These are phyloP conservation scores for Thalassiosira ordinaria DNA, from an alignment of 352 stramenopile species.

Conservation along the genomic window DNA sequence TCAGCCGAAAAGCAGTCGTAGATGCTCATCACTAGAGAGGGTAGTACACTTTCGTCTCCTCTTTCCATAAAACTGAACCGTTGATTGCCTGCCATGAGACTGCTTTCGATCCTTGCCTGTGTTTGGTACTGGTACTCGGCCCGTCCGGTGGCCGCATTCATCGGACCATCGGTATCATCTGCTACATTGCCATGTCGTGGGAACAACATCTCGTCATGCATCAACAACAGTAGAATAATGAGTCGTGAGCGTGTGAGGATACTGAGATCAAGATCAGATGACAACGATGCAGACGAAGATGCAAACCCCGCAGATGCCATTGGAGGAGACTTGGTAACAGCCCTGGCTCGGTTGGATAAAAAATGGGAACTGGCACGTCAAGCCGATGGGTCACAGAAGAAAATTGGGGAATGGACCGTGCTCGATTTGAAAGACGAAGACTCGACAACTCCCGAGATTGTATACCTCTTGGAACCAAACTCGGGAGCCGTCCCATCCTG, in stretches of 20 bases:
- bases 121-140: not conserved
- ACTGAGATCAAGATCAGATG: not conserved
- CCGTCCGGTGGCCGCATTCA: not conserved
- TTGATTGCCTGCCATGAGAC: not conserved
- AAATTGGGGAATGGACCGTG: slow-evolving; percentile 50
- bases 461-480: slow-evolving; percentile 76
- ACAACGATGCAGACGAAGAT: slow-evolving; percentile 6
- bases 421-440: slow-evolving; percentile 32
- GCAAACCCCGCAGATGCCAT: slow-evolving; percentile 26
- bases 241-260: not conserved
- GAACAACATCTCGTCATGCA: not conserved
- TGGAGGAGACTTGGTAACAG: slow-evolving; percentile 58
- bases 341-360: slow-evolving; percentile 68
- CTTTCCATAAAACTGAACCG: not conserved
- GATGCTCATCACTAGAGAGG: too few species aligned
- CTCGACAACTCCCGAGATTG: slow-evolving; percentile 53
- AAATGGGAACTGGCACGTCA: slow-evolving; percentile 59
- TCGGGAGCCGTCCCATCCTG: slow-evolving; percentile 62
- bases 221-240: not conserved
- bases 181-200: not conserved
- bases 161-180: slow-evolving; percentile 16
- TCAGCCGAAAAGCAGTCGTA: too few species aligned
- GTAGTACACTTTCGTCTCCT: too few species aligned
- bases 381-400: slow-evolving; percentile 12
- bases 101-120: slow-evolving; percentile 3